Evolutionary conservation across 768 basidiomycete genomes (phyloP).

Genomic region (Mycena albidolilacea): DNA sequence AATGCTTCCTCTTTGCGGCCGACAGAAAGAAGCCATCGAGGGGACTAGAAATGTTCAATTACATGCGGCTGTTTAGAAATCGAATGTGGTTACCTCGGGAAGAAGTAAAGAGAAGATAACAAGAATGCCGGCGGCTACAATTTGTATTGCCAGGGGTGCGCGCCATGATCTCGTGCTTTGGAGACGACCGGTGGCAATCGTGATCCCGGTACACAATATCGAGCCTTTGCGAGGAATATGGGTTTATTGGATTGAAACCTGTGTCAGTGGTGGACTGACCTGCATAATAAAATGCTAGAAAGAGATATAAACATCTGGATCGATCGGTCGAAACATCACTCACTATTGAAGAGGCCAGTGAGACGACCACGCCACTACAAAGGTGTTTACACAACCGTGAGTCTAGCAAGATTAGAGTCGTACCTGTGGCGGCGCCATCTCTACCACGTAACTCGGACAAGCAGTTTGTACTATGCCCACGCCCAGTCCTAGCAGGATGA

Average conservation of each 20-base stretch:
- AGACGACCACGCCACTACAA: slow-evolving; percentile 38
- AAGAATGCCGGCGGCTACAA: slow-evolving; percentile 59
- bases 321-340: slow-evolving; percentile 1
- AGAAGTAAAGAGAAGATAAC: slow-evolving; percentile 49
- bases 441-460: slow-evolving; percentile 36
- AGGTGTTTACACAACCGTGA: neutral
- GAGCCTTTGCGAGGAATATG: neutral
- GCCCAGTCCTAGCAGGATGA: slow-evolving; percentile 24
- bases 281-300: slow-evolving; percentile 60
- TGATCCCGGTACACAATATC: slow-evolving; percentile 54
- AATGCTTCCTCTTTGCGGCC: slow-evolving; percentile 53
- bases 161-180: slow-evolving; percentile 60
- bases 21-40: slow-evolving; percentile 56
- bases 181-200: slow-evolving; percentile 57
- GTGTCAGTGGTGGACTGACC: slow-evolving; percentile 37
- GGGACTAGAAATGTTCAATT: slow-evolving; percentile 37
- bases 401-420: neutral
- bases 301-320: neutral
- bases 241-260: neutral
- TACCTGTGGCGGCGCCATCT: slow-evolving; percentile 39
- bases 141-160: slow-evolving; percentile 67
- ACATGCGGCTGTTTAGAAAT: neutral
- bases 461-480: slow-evolving; percentile 40
- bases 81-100: slow-evolving; percentile 34
- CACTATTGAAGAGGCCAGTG: slow-evolving; percentile 37